phyloP scores from a whole-genome alignment of 179 eudicot genomes.

The Gypsophila paniculata region DNA sequence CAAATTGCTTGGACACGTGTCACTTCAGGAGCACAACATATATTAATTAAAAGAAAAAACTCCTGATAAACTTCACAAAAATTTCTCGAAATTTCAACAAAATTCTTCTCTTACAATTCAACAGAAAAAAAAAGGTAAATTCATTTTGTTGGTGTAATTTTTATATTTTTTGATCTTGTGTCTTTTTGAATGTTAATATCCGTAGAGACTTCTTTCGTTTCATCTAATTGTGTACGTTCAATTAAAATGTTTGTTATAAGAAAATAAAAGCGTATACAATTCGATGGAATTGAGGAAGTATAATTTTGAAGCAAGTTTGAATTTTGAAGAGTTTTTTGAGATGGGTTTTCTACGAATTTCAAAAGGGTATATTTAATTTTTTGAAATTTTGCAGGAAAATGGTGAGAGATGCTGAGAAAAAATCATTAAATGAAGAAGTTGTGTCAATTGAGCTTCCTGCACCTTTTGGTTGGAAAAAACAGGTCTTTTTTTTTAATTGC shows the following conservation, averaged over 20 bases:
- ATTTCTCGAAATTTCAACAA: not conserved
- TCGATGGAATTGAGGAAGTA: too few species aligned
- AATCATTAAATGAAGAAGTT: slow-evolving; percentile 37
- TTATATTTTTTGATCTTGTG: too few species aligned
- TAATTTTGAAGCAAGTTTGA: slow-evolving; percentile 10
- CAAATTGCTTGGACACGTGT: slow-evolving; percentile 7
- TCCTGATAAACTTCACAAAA: not conserved
- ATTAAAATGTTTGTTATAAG: too few species aligned
- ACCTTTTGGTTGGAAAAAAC: slow-evolving; percentile 72
- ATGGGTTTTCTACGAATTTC: not conserved
- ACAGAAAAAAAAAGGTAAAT: too few species aligned
- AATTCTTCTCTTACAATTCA: slow-evolving; percentile 10
- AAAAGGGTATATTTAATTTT: not conserved
- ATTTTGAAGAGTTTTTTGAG: not conserved
- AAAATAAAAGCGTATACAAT: too few species aligned
- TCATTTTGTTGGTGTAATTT: too few species aligned
- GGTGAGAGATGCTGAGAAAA: slow-evolving; percentile 42
- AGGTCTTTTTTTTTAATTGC: slow-evolving; percentile 31
- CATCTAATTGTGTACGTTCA: too few species aligned
- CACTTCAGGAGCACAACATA: not conserved
- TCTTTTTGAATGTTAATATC: too few species aligned
- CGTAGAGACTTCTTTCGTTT: too few species aligned
- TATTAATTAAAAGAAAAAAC: not conserved
- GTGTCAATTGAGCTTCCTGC: slow-evolving; percentile 64
- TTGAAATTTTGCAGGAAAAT: slow-evolving; percentile 27